Evolutionary conservation across 2,329 filamentous ascomycete genomes (phyloP).

Genomic region (Gyromitra esculenta): DNA sequence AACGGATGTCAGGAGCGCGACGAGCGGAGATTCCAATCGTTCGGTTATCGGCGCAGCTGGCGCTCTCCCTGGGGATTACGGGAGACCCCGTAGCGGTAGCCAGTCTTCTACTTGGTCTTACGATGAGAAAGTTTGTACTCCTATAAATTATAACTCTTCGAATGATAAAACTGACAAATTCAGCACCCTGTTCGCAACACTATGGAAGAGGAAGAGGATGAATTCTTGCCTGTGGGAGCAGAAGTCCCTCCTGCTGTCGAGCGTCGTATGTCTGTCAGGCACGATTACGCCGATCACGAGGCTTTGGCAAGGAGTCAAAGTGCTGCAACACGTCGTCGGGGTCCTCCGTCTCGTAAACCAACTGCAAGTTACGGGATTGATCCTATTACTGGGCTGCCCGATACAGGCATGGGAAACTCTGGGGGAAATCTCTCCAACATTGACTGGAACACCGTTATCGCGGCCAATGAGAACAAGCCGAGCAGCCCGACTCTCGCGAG

Average conservation of each 20-base stretch:
- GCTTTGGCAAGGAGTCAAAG: constrained; percentile 27
- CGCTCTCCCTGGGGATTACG: constrained; percentile 60
- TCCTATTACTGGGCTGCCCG: constrained; percentile 55
- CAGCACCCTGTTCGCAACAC: constrained; percentile 55
- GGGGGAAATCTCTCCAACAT: constrained; percentile 36
- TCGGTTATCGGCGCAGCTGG: constrained; percentile 68
- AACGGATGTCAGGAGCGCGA: constrained; percentile 59
- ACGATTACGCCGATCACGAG: constrained; percentile 50
- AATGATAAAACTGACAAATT: constrained; percentile 10
- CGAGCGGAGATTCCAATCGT: constrained; percentile 64
- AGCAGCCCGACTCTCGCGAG: constrained; percentile 37
- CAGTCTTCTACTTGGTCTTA: constrained; percentile 58
- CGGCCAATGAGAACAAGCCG: constrained; percentile 47
- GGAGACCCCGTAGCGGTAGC: constrained; percentile 58
- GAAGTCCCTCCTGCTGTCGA: constrained; percentile 55
- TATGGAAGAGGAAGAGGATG: constrained; percentile 51
- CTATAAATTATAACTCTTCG: not conserved
- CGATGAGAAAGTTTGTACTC: constrained; percentile 55
- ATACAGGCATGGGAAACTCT: constrained; percentile 45
- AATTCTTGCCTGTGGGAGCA: constrained; percentile 56
- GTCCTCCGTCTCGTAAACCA: constrained; percentile 52
- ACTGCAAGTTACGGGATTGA: constrained; percentile 56
- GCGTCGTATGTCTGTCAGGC: constrained; percentile 53
- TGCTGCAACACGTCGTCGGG: constrained; percentile 29
- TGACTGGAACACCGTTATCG: constrained; percentile 46